phyloP scores from a whole-genome alignment of 1,284 basidiomycete species.

The Melampsora americana region DNA sequence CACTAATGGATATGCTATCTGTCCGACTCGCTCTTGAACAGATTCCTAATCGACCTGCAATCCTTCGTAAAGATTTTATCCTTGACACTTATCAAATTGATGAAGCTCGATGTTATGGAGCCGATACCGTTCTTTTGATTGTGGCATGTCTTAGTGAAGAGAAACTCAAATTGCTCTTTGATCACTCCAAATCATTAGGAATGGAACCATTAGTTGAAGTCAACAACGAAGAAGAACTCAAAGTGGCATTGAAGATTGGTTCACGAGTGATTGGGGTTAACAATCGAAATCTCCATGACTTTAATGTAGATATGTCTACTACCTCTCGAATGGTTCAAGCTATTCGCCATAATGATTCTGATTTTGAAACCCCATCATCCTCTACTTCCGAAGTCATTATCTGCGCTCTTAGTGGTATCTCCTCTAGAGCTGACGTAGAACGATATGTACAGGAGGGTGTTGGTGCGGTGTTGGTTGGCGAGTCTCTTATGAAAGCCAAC shows the following conservation, averaged over 20 bases:
- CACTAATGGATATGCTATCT: constrained; percentile 82
- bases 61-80: constrained; percentile 97
- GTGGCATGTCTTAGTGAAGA: constrained; percentile 82
- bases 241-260: constrained; percentile 74
- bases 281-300: constrained; percentile 94
- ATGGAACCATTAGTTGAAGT: constrained; percentile 99
- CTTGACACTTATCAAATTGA: constrained; percentile 91
- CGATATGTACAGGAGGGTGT: constrained; percentile 81
- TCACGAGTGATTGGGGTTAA: constrained; percentile 95
- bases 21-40: constrained; percentile 77
- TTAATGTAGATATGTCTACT: constrained; percentile 94
- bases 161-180: constrained; percentile 74
- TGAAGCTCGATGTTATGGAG: constrained; percentile 85
- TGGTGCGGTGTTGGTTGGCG: constrained; percentile 86
- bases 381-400: constrained; percentile 65
- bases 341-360: background rate
- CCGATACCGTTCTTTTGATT: constrained; percentile 94
- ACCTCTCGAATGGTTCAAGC: constrained; percentile 60
- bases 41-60: constrained; percentile 82
- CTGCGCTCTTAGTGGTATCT: constrained; percentile 89
- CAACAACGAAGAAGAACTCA: constrained; percentile 88
- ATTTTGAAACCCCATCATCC: constrained; percentile 3
- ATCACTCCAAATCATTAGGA: constrained; percentile 71
- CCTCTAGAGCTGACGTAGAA: constrained; percentile 71
- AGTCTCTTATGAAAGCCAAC: constrained; percentile 87